Percentiles rank a stretch among this genome's conserved stretches.
phyloP scores from a whole-genome alignment of 768 basidiomycete genomes.

The Pleurotus pulmonarius region DNA sequence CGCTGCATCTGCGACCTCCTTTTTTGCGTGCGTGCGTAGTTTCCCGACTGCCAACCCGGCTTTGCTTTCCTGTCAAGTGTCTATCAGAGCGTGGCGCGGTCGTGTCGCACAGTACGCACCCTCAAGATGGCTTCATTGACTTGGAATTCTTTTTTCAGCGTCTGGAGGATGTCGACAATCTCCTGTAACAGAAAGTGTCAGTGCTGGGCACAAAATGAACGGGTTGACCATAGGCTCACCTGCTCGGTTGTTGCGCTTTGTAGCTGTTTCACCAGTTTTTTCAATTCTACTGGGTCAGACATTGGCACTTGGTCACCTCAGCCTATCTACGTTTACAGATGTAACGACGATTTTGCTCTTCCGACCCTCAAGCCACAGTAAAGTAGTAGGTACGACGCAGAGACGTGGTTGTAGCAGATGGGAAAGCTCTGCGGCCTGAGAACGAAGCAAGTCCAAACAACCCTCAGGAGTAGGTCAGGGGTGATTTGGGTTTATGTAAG shows the following conservation, averaged over 20 bases:
- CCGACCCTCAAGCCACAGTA: no score
- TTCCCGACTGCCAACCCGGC: conserved; percentile 92
- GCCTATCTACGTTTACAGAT: background rate
- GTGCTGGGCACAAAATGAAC: conserved; percentile 28
- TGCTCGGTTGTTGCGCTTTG: conserved; percentile 55
- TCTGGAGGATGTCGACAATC: conserved; percentile 52
- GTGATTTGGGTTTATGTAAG: no score
- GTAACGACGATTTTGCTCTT: background rate
- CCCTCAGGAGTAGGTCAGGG: no score
- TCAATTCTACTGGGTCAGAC: conserved; percentile 62
- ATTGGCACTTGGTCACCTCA: conserved; percentile 24
- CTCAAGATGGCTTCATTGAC: conserved; percentile 73
- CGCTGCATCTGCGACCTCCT: conserved; percentile 75
- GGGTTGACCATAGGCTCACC: conserved; percentile 40
- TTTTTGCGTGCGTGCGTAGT: conserved; percentile 68
- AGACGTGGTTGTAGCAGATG: no score
- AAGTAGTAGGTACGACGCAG: no score
- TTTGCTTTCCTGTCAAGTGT: conserved; percentile 72
- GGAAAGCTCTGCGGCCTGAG: no score
- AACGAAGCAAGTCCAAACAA: no score
- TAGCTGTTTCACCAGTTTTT: conserved; percentile 77
- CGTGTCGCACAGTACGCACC: conserved; percentile 49
- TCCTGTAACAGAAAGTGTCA: conserved; percentile 45
- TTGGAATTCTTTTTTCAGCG: conserved; percentile 61
- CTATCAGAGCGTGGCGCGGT: conserved; percentile 23